Conservation (phyloP, 441 rosid genomes). For the Codiaeum variegatum region DNA sequence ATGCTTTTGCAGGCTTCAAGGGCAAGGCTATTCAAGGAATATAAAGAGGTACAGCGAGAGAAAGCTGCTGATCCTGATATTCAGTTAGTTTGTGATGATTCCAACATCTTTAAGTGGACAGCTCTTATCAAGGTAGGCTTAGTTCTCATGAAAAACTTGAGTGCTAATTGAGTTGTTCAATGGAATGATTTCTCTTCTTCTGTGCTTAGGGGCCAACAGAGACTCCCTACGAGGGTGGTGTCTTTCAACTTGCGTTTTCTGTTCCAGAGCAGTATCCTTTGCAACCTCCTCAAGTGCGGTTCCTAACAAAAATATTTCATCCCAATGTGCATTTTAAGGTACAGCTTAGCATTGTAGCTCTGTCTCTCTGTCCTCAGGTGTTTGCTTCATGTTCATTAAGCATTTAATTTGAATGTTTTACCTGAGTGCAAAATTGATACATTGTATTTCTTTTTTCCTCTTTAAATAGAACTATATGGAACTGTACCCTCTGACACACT, state of each 20-base stretch:
- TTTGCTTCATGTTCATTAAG: background rate
- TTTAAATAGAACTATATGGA: background rate
- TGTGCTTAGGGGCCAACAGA: constrained; percentile 77
- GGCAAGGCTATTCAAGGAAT: constrained; percentile 96
- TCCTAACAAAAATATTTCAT: constrained; percentile 95
- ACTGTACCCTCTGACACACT: background rate
- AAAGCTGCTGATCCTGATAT: constrained; percentile 92
- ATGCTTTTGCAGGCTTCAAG: constrained; percentile 59
- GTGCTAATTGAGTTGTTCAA: constrained; percentile 8
- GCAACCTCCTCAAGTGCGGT: constrained; percentile 98
- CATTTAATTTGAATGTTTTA: background rate
- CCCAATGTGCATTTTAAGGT: constrained; percentile 99
- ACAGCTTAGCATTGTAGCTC: background rate
- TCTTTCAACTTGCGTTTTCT: constrained; percentile 89
- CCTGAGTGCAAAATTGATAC: background rate
- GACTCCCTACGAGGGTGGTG: constrained; percentile 96
- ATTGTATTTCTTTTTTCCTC: background rate
- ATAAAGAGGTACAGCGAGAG: constrained; percentile 96
- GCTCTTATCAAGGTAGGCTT: constrained; percentile 78
- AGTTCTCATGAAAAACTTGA: background rate
- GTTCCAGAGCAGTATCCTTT: constrained; percentile 96
- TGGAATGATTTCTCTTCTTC: constrained; percentile 8
- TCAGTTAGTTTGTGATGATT: constrained; percentile 82
- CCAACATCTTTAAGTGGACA: constrained; percentile 97
- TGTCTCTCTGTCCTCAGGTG: background rate